Evolutionary conservation across 2,329 filamentous ascomycete species (phyloP), one percentile per base, ranked within the genome.

Genomic region (Pyrenophora graminea): DNA sequence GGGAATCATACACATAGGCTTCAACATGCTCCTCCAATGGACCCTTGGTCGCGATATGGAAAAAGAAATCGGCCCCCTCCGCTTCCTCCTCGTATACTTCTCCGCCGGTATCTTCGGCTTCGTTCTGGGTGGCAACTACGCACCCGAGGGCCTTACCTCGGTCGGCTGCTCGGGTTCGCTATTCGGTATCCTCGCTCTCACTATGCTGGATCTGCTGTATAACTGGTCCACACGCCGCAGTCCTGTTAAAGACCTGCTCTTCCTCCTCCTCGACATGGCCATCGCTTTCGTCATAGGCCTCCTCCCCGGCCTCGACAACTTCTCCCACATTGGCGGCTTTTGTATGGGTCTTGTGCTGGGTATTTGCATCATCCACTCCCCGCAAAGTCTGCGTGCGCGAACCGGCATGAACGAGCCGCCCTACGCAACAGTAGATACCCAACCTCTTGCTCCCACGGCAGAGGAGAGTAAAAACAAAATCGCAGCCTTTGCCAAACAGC

Each of bases 241-340:
- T 27, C 94, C 94, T 0, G 81, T 86, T 71, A 89, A 89, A 61
- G 94, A 97, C 64, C 77, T 99, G n/a, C 77, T 90, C 45, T 96
- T 95, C 73, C 89, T 97, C 71, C 56, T 92, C 39, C 76, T 97
- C 48, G 92, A 97, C 66, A 85, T 97, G 55, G 78, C 86, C 59
- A 91, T 99, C 59, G 91, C 91, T 0, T 97, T 99, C 69, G 91
- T 94, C 13, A 82, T 99, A 2, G 94, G 94, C 30, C 82, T 99
- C 3, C 81, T 99, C 1, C 94, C 94, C 0, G 93, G 92, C 7
- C 77, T 99, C 39, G 94, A 99, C 79, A 99, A 99, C 74, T 99
- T 97, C 73, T 90, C 90, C 13, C 94, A 99, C 63, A 97, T 99
- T 56, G 94, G 94, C 47, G 94, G 94, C 2, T 97, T 97, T 72